Base-by-base conservation (phyloP, 805 yeast genomes). In the Cyberlindnera amylophila region DNA sequence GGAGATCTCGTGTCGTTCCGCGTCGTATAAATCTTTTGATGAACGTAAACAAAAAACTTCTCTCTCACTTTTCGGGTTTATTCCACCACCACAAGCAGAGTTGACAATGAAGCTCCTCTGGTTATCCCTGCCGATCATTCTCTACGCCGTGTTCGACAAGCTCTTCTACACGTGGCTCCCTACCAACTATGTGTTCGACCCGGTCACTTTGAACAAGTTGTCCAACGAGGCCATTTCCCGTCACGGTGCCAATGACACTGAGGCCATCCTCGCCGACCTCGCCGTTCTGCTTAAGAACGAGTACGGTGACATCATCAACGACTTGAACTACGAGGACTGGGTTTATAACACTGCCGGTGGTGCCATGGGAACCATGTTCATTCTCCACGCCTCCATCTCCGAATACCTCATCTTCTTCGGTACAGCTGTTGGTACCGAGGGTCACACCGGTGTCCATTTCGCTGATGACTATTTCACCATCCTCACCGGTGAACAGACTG, bases 381-480 rank as follows among this genome's bases (percentile, higher is more conserved):
- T 93, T 47, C 71, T 91, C 52, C 99, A 93, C 64, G 97, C 98
- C 10, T 93, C 98, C 8, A 72, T 93, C 55, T 72, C 93, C 6
- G 99, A 93, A 67, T 93, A 93, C 62, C 67, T 93, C 62, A 93
- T 93, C 59, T 76, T 93, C 62, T 93, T 93, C 51, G 99, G 99
- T 38, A 76, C 95, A 35, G 87, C 97, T 2, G 75, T 83, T 6
- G 99, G 98, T 32, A 89, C 96, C 13, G 97, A 88, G 65, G 99
- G 99, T 34, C 99, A 93, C 66, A 72, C 87, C 6, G 99, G 99
- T 43, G 81, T 88, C 33, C 99, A 93, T 64, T 88, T 86, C 59
- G 96, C 98, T n/a, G 91, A 90, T 57, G 99, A 93, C 65, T 91
- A 91, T 67, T 93, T 93, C 74, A 88, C 95, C 38, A 93, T 93